Percentiles rank a stretch among this genome's conserved stretches.
phyloP scores from a whole-genome alignment of 106 monocot genomes.

The Phalaenopsis equestris region DNA sequence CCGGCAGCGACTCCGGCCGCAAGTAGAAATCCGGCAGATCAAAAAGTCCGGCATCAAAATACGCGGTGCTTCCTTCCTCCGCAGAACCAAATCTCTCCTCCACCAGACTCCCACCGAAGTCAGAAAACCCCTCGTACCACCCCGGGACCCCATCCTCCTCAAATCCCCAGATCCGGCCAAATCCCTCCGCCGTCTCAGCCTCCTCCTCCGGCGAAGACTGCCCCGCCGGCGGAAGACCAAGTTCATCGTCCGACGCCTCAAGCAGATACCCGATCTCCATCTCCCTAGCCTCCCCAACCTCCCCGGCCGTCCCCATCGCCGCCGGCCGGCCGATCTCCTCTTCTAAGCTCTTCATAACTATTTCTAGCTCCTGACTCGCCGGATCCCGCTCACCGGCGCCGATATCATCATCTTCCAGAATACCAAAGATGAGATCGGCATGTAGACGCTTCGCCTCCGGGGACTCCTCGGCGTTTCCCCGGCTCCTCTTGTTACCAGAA shows the following conservation, averaged over 20 bases:
- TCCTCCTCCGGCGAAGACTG: neutral
- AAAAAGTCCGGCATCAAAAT: neutral
- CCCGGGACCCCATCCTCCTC: neutral
- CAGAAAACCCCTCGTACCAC: neutral
- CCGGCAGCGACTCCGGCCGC: slow-evolving; percentile 3
- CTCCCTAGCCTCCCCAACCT: neutral
- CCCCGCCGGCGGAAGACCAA: slow-evolving; percentile 45
- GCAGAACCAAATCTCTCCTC: neutral
- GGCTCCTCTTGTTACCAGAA: neutral
- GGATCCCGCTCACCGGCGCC: slow-evolving; percentile 13
- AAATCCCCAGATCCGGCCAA: slow-evolving; percentile 14
- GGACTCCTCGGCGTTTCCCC: neutral
- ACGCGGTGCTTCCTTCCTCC: neutral
- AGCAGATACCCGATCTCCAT: slow-evolving; percentile 38
- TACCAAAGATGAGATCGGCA: neutral
- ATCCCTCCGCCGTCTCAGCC: neutral
- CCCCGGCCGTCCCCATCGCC: neutral
- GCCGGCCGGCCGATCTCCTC: slow-evolving; percentile 24
- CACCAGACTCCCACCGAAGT: neutral
- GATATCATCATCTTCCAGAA: slow-evolving; percentile 17
- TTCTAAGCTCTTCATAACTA: slow-evolving; percentile 43
- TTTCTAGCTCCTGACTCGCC: neutral
- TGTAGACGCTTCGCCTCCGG: slow-evolving; percentile 1
- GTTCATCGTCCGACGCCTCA: slow-evolving; percentile 57
- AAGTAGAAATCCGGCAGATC: neutral